Conservation (phyloP, 352 stramenopile genomes). For the Peronospora tabacina region DNA sequence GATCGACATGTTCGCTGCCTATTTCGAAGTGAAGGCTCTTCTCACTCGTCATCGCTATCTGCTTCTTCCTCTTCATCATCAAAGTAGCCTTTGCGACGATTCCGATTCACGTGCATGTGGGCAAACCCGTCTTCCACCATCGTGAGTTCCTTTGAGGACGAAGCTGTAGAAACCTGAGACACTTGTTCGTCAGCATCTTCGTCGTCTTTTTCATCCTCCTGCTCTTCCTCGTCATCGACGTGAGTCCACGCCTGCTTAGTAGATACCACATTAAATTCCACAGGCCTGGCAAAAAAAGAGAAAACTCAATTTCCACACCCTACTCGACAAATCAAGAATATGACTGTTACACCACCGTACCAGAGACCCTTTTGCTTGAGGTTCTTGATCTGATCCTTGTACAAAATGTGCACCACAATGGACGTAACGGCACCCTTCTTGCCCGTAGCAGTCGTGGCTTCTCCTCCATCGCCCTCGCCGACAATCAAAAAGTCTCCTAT, state of each 20-base stretch:
- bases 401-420: slow-evolving; percentile 94
- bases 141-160: slow-evolving; percentile 38
- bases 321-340: neutral
- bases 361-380: slow-evolving; percentile 92
- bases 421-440: slow-evolving; percentile 87
- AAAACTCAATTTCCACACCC: slow-evolving; percentile 27
- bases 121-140: slow-evolving; percentile 49
- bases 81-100: slow-evolving; percentile 67
- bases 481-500: slow-evolving; percentile 94
- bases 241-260: slow-evolving; percentile 7
- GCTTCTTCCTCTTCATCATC: slow-evolving; percentile 59
- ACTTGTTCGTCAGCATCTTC: slow-evolving; percentile 16
- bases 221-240: slow-evolving; percentile 16
- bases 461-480: slow-evolving; percentile 48
- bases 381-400: slow-evolving; percentile 98
- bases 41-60: slow-evolving; percentile 40
- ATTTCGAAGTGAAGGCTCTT: neutral
- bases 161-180: neutral
- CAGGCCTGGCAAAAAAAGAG: slow-evolving; percentile 33
- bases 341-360: slow-evolving; percentile 25
- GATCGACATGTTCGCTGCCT: slow-evolving; percentile 7
- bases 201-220: slow-evolving; percentile 13
- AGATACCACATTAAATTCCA: slow-evolving; percentile 35
- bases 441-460: slow-evolving; percentile 67
- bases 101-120: slow-evolving; percentile 63